Evolutionary conservation across 495 filamentous ascomycete species (phyloP), one percentile per base, ranked within the genome.

Genomic region (Penicillium manginii): DNA sequence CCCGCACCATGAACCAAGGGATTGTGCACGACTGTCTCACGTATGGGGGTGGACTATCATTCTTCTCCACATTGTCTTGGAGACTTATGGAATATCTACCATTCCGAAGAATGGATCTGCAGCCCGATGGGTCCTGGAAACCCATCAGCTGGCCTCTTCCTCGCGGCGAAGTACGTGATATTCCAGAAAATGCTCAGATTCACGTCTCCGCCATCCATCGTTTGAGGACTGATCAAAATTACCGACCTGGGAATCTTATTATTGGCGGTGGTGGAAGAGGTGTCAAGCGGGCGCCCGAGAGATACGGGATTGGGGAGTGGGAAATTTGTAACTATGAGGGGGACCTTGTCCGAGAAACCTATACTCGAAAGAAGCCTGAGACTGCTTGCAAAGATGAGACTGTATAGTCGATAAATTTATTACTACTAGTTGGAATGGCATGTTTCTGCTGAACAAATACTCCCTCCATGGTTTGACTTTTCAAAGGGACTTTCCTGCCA

Each of bases 81-180:
- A 86, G 84, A 37, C 65, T 91, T 18, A 91, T 92, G 88, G 88
- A 93, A 67, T 91, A 86, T 61, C 71, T 92, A 10, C 90, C 90
- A 2, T 91, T 92, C 69, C 81, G 88, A 5, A 78, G 91, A 17
- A 89, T 93, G 88, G 88, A 91, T 63, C 65, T 92, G 15, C 78
- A 81, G 42, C 54, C 75, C 0, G 86, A 92, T 57, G 88, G 89
- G 2, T 82, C 83, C 2, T 93, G 91, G 90, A 86, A 86, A 61
- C 83, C 85, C 0, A 91, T 92, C 53, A 69, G 83, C 8, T 91
- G 88, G 84, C 91, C 91, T 0, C 68, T 92, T 3, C 89, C 89
- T 0, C 79, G 82, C 31, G 91, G 90, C 10, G 90, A 91, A 67
- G 83, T 86, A 2, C 81, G 91, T 1, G 91, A 93, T 66, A 88